Percentiles rank a stretch among this genome's conserved stretches.
phyloP scores from a whole-genome alignment of 768 basidiomycete species.

The Mycena polygramma region DNA sequence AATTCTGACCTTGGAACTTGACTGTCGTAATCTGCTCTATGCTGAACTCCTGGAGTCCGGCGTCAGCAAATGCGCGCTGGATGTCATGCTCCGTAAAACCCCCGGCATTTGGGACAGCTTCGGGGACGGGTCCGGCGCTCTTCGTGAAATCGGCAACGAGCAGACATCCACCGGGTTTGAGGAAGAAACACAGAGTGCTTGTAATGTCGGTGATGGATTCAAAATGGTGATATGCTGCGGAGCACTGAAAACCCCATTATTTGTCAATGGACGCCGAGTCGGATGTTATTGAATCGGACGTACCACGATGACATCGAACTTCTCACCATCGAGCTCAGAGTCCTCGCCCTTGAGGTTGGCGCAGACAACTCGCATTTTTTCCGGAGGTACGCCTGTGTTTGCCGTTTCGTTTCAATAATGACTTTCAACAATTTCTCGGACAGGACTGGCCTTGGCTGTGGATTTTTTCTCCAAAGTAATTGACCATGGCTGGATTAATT shows the following conservation, averaged over 20 bases:
- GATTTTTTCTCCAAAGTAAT: conserved; percentile 71
- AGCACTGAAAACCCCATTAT: conserved; percentile 59
- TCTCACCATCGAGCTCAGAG: conserved; percentile 62
- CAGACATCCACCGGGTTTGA: conserved; percentile 73
- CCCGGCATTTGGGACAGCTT: conserved; percentile 62
- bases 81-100: conserved; percentile 69
- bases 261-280: conserved; percentile 7
- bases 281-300: conserved; percentile 47
- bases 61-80: conserved; percentile 61
- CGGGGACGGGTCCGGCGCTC: conserved; percentile 45
- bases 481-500: conserved; percentile 79
- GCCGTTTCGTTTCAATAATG: neutral
- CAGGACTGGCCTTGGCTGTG: conserved; percentile 68
- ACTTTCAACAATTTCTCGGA: too few relatives aligned
- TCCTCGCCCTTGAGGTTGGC: conserved; percentile 61
- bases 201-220: conserved; percentile 64
- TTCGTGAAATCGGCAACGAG: conserved; percentile 66
- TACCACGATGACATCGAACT: conserved; percentile 81
- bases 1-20: conserved; percentile 47
- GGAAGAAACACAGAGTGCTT: conserved; percentile 61
- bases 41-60: conserved; percentile 62
- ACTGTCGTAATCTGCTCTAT: conserved; percentile 52
- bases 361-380: conserved; percentile 77
- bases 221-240: conserved; percentile 75
- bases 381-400: conserved; percentile 58